phyloP scores from a whole-genome alignment of 2,329 filamentous ascomycete genomes.

The Phaeosphaeriaceae sp. region DNA sequence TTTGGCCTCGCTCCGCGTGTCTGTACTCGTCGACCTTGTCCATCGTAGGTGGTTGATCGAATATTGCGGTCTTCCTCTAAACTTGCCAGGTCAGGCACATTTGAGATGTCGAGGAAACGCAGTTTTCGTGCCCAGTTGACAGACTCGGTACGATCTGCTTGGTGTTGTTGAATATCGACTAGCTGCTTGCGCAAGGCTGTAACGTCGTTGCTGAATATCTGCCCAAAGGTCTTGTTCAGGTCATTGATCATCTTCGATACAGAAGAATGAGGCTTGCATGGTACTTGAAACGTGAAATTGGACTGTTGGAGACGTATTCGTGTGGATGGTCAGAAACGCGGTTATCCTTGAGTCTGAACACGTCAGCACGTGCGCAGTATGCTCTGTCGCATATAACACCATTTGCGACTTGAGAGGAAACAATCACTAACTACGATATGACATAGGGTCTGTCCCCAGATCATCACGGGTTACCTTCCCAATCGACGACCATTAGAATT shows the following conservation, averaged over 20 bases:
- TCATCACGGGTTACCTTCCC: neutral
- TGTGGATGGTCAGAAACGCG: neutral
- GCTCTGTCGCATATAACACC: no score
- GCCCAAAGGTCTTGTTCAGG: conserved; percentile 19
- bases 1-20: neutral
- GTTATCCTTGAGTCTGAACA: neutral
- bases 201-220: conserved; percentile 20
- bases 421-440: neutral
- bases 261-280: neutral
- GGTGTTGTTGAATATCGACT: conserved; percentile 15
- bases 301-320: neutral
- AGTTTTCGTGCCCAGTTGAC: conserved; percentile 16
- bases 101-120: conserved; percentile 25
- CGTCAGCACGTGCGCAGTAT: neutral
- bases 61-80: neutral
- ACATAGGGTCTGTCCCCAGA: neutral
- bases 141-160: conserved; percentile 11
- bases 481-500: neutral
- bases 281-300: neutral
- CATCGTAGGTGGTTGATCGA: neutral
- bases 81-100: conserved; percentile 5
- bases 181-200: conserved; percentile 18
- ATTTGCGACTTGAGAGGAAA: neutral
- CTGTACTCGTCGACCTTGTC: neutral
- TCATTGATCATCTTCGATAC: conserved; percentile 19